phyloP scores from a whole-genome alignment of 768 basidiomycete genomes.

The Pholiota molesta region DNA sequence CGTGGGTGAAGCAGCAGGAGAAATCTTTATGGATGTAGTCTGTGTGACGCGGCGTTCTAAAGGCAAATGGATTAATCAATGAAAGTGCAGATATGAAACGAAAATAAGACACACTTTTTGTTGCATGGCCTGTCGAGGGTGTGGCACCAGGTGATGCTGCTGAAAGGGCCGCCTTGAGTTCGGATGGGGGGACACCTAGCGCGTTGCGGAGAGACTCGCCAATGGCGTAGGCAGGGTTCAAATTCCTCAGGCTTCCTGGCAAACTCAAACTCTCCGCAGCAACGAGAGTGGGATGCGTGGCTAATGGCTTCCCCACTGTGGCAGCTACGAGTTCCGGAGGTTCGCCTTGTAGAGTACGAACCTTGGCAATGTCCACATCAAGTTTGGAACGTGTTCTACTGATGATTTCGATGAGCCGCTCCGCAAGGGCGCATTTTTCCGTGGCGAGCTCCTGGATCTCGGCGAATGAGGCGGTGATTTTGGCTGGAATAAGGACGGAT shows the following conservation, averaged over 20 bases:
- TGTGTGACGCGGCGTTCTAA: constrained; percentile 45
- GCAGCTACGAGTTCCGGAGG: constrained; percentile 31
- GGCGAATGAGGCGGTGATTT: constrained; percentile 47
- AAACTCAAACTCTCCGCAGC: constrained; percentile 27
- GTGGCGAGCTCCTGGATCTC: constrained; percentile 46
- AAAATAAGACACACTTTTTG: constrained; percentile 40
- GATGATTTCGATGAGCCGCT: constrained; percentile 52
- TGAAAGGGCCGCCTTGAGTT: constrained; percentile 20
- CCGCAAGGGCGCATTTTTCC: constrained; percentile 51
- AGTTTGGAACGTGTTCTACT: constrained; percentile 49
- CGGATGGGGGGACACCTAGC: constrained; percentile 30
- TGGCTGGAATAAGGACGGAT: constrained; percentile 39
- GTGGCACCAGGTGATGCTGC: constrained; percentile 25
- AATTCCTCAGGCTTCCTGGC: constrained; percentile 19
- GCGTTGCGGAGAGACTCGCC: constrained; percentile 47
- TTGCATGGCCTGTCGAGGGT: constrained; percentile 31
- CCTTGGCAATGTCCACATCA: constrained; percentile 51
- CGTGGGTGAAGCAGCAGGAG: constrained; percentile 36
- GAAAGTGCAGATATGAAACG: neutral
- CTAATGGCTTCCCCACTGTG: constrained; percentile 18
- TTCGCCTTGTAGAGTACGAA: constrained; percentile 51
- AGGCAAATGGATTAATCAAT: constrained; percentile 1
- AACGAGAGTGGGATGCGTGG: constrained; percentile 17
- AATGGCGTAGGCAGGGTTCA: constrained; percentile 41
- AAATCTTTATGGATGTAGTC: constrained; percentile 45